Conservation (phyloP, 1,284 basidiomycete species). For the Papiliotrema terrestris region DNA sequence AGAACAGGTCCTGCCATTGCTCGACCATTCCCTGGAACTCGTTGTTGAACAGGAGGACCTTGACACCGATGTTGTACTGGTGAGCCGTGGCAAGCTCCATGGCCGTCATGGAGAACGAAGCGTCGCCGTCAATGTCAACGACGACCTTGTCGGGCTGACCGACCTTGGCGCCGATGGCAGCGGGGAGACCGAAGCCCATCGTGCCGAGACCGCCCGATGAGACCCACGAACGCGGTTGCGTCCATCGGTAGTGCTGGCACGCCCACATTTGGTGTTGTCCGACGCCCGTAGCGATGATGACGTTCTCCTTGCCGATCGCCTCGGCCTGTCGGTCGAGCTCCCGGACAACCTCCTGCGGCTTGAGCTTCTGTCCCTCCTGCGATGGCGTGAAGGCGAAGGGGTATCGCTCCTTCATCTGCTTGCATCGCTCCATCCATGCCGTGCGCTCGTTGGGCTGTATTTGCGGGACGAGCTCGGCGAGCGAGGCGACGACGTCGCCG, state of each 20-base stretch:
- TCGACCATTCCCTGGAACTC: slow-evolving; percentile 98
- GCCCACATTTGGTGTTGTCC: slow-evolving; percentile 99
- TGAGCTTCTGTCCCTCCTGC: slow-evolving; percentile 65
- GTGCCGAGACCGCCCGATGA: slow-evolving; percentile 98
- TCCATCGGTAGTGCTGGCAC: slow-evolving; percentile 91
- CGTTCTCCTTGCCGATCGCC: slow-evolving; percentile 68
- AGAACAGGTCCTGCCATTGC: slow-evolving; percentile 99
- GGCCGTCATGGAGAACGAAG: slow-evolving; percentile 97
- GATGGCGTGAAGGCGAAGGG: slow-evolving; percentile 85
- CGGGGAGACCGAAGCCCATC: slow-evolving; percentile 95
- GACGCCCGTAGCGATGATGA: slow-evolving; percentile 89
- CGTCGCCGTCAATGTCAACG: slow-evolving; percentile 95
- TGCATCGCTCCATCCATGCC: slow-evolving; percentile 80
- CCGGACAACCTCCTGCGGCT: slow-evolving; percentile 95
- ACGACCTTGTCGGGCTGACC: slow-evolving; percentile 91
- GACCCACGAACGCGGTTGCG: slow-evolving; percentile 78
- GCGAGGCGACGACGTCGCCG: slow-evolving; percentile 84
- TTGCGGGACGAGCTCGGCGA: slow-evolving; percentile 76
- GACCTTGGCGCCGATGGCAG: slow-evolving; percentile 94
- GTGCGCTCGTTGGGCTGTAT: slow-evolving; percentile 63
- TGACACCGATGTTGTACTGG: slow-evolving; percentile 89
- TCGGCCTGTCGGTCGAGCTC: slow-evolving; percentile 76
- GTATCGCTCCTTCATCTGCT: slow-evolving; percentile 78
- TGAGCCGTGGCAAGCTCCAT: slow-evolving; percentile 96
- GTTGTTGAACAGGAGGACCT: slow-evolving; percentile 85